Evolutionary conservation across 148 eudicot genomes (phyloP), one percentile per base, ranked within the genome.

Genomic region (Heliosperma pusillum): DNA sequence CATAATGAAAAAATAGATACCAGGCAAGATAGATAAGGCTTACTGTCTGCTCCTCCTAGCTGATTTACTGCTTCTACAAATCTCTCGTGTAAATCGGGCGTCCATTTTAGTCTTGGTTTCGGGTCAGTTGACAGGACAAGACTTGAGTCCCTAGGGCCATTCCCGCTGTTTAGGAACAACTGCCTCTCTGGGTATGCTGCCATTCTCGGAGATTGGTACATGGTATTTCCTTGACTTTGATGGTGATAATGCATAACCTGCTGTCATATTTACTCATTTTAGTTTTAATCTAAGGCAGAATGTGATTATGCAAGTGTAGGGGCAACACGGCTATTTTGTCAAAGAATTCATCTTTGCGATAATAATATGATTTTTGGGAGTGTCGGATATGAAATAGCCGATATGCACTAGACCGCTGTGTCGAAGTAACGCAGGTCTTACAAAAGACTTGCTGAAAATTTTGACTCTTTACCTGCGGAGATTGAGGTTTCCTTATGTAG

Each of bases 1-100:
- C 27, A 52, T 61, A 7, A 33, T 55, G 15, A 69, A 24, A 57
- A 17, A n/a, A 33, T 33, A 33, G 60, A 53, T 33, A 33, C 5
- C 40, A 33, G 3, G 40, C 40, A 33, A 33, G 40, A 33, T 33
- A 33, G 40, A 33, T 33, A 33, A 33, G 58, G 81, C 93, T 80
- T 83, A 93, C 98, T 93, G 68, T 93, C 98, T 75, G 98, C 93
- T 80, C 98, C 98, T 70, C 98, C 98, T 20, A 93, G 86, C 76
- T 90, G 96, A 80, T 89, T 90, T 63, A 93, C 96, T 47, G 98
- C 96, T 82, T 90, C 96, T 36, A 89, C 85, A 74, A 93, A 93
- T 27, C 96, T 82, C 70, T 89, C 91, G 64, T 93, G 98, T 75
- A 90, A 93, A 77, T 93, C 93, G 15, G 86, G 83, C 1, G 98